Evolutionary conservation across 129 eudicot species (phyloP), one percentile per base, ranked within the genome.

Genomic region (Pulicaria dysenterica): DNA sequence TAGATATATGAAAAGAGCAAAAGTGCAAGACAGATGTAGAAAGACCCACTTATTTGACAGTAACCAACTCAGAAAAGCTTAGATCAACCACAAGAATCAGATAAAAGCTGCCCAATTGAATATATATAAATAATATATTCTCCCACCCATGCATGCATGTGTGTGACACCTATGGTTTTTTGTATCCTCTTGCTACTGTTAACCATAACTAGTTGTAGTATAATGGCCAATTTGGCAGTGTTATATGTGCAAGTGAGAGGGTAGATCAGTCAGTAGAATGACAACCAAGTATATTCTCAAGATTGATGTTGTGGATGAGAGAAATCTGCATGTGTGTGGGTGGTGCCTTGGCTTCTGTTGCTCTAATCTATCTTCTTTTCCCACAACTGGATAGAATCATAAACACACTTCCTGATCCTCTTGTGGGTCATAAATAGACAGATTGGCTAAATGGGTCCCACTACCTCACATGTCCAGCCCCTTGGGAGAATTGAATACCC

Each of bases 381-480:
- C 73, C 76, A 53, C 87, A 87, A 83, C 80, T 67, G 85, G 92
- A 85, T 82, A 91, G 86, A 77, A 84, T 82, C 86, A 72, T 84
- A 51, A 74, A 81, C 74, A 76, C 83, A 81, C 64, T 74, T 79
- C 80, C 67, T 81, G 79, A 75, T 75, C 62, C 83, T 73, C 61
- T 73, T 81, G 79, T 77, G 84, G 84, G 83, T 51, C 80, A 69
- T 54, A 66, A 69, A 57, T 42, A 60, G 84, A 83, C 91, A 85
- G 91, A 76, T 83, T 83, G 89, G 81, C 90, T 79, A 76, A 65
- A 16, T 83, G 82, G 84, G 70, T 66, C 96, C 95, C 83, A 87
- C 91, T 82, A 64, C 79, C 75, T 75, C 93, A 85, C 85, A 87
- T 85, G 90, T 84, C 62, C 80, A 67, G 42, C 74, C 76, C 75